Base-by-base conservation (phyloP, 106 monocot species). In the Allium cepa region DNA sequence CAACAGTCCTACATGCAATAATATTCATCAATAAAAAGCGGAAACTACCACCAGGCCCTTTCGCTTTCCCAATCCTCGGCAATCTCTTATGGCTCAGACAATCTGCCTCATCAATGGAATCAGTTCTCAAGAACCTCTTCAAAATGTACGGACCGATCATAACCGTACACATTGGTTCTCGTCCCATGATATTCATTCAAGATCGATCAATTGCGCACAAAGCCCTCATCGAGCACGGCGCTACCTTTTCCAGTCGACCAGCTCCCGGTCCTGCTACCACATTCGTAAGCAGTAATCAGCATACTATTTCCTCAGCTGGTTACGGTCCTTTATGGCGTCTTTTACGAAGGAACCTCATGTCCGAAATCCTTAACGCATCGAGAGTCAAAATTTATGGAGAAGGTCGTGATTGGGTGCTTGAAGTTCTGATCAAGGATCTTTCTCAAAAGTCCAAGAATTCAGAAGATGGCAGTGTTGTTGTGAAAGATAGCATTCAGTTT, bases 301-400 rank as follows among this genome's bases (percentile, higher is more conserved):
- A 74, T 60, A 71, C 7, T 47, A 70, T 82, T 69, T 48, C 27
- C 51, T n/a, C 68, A 12, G 67, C 65, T 36, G 10, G 46, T 16
- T 83, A 83, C 15, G 82, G 78, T 8, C 77, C 73, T 11, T 53
- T 82, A 13, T 82, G 81, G 81, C 76, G 81, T 46, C 61, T 70
- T 16, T 59, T 79, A 47, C 73, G 79, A 12, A 68, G 75, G 52
- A 79, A 79, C 53, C 74, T 75, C 17, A 63, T 57, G 15, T 46
- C 72, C 26, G 74, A 78, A 49, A 67, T 63, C 62, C 75, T 83
- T 47, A 52, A 75, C 63, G 48, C 66, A 7, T 75, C 75, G 4
- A 69, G 71, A 7, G 49, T 72, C 56, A 71, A 66, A 62, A 49
- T 75, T 14, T 83, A 55, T 72, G 28, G 71, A 14, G 14, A 65